phyloP scores from a whole-genome alignment of 805 yeast species.

The Naumovozyma baii region DNA sequence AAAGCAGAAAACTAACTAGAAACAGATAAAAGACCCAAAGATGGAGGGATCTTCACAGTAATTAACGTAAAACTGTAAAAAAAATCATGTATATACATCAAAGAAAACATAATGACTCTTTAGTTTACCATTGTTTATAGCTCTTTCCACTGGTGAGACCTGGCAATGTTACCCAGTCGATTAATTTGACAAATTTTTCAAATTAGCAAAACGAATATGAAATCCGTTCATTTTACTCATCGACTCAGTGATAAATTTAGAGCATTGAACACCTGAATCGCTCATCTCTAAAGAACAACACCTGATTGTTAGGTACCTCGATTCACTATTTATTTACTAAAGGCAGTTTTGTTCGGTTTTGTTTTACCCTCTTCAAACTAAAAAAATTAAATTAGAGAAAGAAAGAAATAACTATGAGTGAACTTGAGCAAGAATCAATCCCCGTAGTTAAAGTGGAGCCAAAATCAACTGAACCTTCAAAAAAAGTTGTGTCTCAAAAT shows the following conservation, averaged over 20 bases:
- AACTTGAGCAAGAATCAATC: neutral
- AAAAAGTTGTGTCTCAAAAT: conserved; percentile 5
- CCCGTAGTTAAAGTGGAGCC: neutral
- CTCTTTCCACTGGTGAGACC: no score
- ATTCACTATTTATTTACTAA: neutral
- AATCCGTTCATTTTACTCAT: neutral
- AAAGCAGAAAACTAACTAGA: neutral
- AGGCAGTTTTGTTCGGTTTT: neutral
- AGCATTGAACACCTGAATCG: neutral
- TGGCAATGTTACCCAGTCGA: no score
- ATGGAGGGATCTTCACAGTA: no score
- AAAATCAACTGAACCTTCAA: conserved; percentile 1
- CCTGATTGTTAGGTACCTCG: neutral
- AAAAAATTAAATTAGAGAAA: neutral
- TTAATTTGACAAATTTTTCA: neutral
- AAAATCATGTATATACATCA: no score
- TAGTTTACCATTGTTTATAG: no score
- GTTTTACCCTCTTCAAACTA: neutral
- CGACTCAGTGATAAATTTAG: neutral
- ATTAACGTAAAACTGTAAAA: no score
- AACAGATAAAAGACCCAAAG: neutral
- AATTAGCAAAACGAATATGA: neutral
- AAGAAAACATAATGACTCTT: no score
- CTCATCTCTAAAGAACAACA: neutral
- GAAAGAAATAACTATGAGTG: neutral